These are phyloP conservation scores for Aspergillus bombycis DNA, from an alignment of 2,329 filamentous ascomycete genomes.

Conservation along the genomic window DNA sequence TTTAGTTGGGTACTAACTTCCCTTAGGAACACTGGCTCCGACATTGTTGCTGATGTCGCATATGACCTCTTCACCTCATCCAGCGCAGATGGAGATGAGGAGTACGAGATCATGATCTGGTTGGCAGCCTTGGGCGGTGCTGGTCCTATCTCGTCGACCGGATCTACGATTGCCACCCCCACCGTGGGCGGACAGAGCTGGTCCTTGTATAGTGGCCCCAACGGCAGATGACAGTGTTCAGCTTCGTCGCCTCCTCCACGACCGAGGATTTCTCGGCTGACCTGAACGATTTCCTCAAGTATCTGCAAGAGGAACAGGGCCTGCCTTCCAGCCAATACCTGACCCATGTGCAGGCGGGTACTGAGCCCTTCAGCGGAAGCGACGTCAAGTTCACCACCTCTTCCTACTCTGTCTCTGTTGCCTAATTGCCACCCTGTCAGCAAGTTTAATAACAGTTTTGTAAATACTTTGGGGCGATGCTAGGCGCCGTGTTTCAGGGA, in stretches of 20 bases:
- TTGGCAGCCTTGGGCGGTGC: constrained; percentile 60
- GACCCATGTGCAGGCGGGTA: constrained; percentile 49
- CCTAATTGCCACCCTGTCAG: constrained; percentile 19
- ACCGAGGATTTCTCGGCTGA: constrained; percentile 61
- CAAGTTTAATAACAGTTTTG: not conserved
- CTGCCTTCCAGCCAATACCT: constrained; percentile 54
- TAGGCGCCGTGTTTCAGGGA: constrained; percentile 28
- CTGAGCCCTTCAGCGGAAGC: constrained; percentile 40
- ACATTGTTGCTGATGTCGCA: constrained; percentile 61
- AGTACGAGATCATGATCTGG: constrained; percentile 71
- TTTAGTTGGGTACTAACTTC: not conserved
- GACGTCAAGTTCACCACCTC: constrained; percentile 31
- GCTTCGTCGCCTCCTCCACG: constrained; percentile 56
- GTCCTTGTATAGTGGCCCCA: constrained; percentile 64
- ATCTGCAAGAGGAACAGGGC: constrained; percentile 51
- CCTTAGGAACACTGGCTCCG: constrained; percentile 50
- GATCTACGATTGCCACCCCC: constrained; percentile 56
- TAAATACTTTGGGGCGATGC: constrained; percentile 2
- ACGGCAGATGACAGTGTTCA: constrained; percentile 62
- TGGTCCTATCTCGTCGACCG: constrained; percentile 57
- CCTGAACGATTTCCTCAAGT: constrained; percentile 60
- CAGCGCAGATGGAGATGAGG: constrained; percentile 47
- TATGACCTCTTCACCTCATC: constrained; percentile 64
- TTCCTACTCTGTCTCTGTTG: constrained; percentile 34
- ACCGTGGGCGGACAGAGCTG: constrained; percentile 59